Percentiles rank a stretch among this genome's conserved stretches.
phyloP scores from a whole-genome alignment of 192 early-diverging fungal species.

The Linderina pennispora region DNA sequence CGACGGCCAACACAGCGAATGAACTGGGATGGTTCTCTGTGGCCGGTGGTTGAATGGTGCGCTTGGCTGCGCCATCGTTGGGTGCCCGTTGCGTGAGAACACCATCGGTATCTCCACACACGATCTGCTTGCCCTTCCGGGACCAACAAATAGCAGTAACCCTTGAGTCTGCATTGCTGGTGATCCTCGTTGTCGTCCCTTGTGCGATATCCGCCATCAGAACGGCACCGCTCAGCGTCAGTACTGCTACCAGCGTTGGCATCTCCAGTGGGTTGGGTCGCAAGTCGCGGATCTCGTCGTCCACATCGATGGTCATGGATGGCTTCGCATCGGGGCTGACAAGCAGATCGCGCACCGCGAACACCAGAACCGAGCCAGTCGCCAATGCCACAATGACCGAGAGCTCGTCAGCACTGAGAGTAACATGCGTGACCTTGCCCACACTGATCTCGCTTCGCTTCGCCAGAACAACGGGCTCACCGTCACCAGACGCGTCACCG shows the following conservation, averaged over 20 bases:
- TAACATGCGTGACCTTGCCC: constrained; percentile 38
- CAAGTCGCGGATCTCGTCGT: constrained; percentile 52
- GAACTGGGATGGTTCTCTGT: constrained; percentile 10
- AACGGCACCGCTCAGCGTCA: constrained; percentile 40
- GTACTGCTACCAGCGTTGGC: constrained; percentile 47
- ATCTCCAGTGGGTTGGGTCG: constrained; percentile 54
- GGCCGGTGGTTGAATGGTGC: constrained; percentile 44
- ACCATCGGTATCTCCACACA: constrained; percentile 60
- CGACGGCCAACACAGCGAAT: constrained; percentile 54
- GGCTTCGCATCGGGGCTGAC: constrained; percentile 31
- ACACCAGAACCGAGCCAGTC: constrained; percentile 9
- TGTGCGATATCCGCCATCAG: constrained; percentile 36
- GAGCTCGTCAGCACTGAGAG: constrained; percentile 17
- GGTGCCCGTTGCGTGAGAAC: constrained; percentile 56
- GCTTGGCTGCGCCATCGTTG: constrained; percentile 54
- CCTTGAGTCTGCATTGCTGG: constrained; percentile 5
- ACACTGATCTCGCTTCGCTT: constrained; percentile 25
- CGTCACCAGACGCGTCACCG: constrained; percentile 25
- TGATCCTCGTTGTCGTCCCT: constrained; percentile 22
- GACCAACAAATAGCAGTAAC: constrained; percentile 74
- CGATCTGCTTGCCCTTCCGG: constrained; percentile 84
- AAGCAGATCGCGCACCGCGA: constrained; percentile 13
- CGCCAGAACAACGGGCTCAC: constrained; percentile 19
- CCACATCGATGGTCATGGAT: constrained; percentile 25
- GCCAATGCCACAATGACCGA: constrained; percentile 21